These are phyloP conservation scores for Geranium incanum DNA, from an alignment of 441 rosid genomes.

Conservation along the genomic window DNA sequence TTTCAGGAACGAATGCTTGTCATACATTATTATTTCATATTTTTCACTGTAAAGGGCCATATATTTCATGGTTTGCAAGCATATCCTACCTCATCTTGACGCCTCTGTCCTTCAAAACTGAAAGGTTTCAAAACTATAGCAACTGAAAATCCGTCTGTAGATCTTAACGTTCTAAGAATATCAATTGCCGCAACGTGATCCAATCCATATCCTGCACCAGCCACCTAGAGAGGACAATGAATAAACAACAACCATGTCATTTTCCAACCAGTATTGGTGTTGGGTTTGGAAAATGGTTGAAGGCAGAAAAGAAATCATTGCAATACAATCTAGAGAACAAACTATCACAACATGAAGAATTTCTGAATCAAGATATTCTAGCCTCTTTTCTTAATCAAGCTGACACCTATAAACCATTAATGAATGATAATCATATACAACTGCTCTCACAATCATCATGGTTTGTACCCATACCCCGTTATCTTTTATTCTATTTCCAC, in stretches of 20 bases:
- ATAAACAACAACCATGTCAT: slow-evolving; percentile 3
- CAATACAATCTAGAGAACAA: neutral
- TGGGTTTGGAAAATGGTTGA: neutral
- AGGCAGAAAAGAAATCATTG: slow-evolving; percentile 2
- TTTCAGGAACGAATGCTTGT: neutral
- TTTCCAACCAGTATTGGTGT: neutral
- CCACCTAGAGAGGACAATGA: slow-evolving; percentile 42
- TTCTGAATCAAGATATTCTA: neutral
- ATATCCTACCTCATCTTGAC: slow-evolving; percentile 63
- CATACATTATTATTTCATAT: neutral
- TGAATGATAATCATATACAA: neutral
- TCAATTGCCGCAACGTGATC: slow-evolving; percentile 53
- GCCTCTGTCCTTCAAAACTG: slow-evolving; percentile 85
- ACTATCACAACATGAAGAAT: neutral
- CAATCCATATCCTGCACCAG: slow-evolving; percentile 66
- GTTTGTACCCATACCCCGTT: neutral
- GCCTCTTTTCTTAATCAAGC: neutral
- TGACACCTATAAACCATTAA: neutral
- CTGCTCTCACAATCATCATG: neutral
- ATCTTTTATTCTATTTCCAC: neutral
- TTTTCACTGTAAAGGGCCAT: slow-evolving; percentile 8
- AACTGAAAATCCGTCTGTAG: slow-evolving; percentile 46
- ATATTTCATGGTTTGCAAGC: slow-evolving; percentile 10
- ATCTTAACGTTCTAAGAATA: slow-evolving; percentile 49
- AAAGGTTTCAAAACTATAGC: slow-evolving; percentile 76